phyloP scores from a whole-genome alignment of 192 early-diverging fungal species.

The Backusella luteola region DNA sequence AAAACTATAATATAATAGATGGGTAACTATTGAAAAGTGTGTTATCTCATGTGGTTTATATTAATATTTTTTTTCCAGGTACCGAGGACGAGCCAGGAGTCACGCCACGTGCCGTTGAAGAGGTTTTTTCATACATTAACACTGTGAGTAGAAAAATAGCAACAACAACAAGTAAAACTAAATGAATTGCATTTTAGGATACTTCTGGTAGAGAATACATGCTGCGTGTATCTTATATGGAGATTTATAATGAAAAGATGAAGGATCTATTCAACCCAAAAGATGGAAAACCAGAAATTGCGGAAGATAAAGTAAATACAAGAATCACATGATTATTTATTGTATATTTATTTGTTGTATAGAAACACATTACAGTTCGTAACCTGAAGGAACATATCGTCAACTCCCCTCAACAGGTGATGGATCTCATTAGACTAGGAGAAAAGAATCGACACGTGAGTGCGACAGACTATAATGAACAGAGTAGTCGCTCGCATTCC shows the following conservation, averaged over 20 bases:
- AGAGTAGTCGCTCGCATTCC: conserved; percentile 91
- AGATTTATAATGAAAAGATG: conserved; percentile 96
- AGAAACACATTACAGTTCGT: conserved; percentile 37
- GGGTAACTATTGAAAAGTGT: conserved; percentile 7
- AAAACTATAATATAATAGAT: conserved; percentile 4
- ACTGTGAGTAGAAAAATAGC: conserved; percentile 32
- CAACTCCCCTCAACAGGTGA: conserved; percentile 67
- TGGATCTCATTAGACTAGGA: conserved; percentile 73
- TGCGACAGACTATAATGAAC: conserved; percentile 91
- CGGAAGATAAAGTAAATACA: conserved; percentile 58
- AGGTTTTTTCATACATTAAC: conserved; percentile 75
- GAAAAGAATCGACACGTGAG: conserved; percentile 84
- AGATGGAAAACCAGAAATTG: conserved; percentile 71
- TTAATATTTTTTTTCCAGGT: conserved; percentile 36
- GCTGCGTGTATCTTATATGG: conserved; percentile 92
- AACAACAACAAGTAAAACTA: no score
- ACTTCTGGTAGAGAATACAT: conserved; percentile 66
- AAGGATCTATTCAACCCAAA: conserved; percentile 80
- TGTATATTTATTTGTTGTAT: conserved; percentile 45
- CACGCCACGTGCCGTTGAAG: conserved; percentile 73
- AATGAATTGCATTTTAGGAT: conserved; percentile 4
- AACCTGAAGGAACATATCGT: conserved; percentile 73
- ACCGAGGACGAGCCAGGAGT: conserved; percentile 69
- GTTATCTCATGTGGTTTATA: background rate
- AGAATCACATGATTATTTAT: background rate